Conservation (phyloP, 345 rosid genomes). For the Eucalyptus virginea region DNA sequence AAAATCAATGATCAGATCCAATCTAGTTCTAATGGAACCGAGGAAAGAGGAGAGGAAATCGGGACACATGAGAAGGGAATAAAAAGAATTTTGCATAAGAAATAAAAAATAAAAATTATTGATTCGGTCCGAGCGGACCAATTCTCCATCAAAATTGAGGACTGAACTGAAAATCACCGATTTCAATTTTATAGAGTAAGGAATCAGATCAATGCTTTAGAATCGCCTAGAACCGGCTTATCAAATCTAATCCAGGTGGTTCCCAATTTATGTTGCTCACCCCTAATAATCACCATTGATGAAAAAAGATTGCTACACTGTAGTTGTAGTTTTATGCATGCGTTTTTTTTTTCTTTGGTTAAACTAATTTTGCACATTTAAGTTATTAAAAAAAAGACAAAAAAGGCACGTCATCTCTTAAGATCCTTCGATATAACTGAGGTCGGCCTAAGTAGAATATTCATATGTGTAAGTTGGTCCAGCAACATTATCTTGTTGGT, state of each 20-base stretch:
- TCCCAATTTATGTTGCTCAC: neutral
- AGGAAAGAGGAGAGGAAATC: neutral
- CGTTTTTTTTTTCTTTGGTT: neutral
- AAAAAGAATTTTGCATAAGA: neutral
- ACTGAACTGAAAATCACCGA: rapidly evolving
- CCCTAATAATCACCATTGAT: neutral
- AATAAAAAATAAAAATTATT: no score
- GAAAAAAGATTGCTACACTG: neutral
- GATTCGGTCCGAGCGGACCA: rapidly evolving
- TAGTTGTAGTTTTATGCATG: neutral
- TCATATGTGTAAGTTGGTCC: neutral
- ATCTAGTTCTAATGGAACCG: neutral
- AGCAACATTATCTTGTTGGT: neutral
- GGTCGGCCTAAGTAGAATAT: neutral
- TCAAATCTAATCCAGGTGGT: rapidly evolving
- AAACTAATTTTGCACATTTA: neutral
- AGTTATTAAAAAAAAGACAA: neutral
- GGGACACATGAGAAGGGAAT: neutral
- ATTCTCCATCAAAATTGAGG: neutral
- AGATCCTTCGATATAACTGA: neutral
- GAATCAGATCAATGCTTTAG: rapidly evolving
- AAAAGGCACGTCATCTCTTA: neutral
- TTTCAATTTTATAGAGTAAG: no score
- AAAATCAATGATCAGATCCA: no score
- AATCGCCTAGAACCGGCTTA: rapidly evolving